phyloP scores from a whole-genome alignment of 2,329 filamentous ascomycete species.

The Akanthomyces lecanii region DNA sequence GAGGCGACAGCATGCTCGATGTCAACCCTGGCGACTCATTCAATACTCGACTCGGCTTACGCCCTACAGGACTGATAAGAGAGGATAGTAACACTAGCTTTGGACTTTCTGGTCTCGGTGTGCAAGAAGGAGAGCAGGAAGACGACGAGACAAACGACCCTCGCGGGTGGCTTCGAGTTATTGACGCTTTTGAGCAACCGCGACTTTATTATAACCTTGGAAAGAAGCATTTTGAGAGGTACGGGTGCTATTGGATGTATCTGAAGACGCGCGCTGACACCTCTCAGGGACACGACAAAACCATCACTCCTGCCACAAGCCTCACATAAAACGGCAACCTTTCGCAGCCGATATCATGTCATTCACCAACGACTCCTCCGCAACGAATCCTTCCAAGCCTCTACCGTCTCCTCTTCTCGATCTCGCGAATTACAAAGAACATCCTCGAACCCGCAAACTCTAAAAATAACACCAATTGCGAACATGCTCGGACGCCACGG shows the following conservation, averaged over 20 bases:
- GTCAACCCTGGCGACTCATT: slow-evolving; percentile 47
- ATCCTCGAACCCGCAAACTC: slow-evolving; percentile 61
- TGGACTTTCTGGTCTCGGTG: slow-evolving; percentile 49
- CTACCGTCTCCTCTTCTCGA: slow-evolving; percentile 62
- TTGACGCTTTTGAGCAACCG: slow-evolving; percentile 83
- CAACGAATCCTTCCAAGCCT: slow-evolving; percentile 88
- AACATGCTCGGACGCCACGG: slow-evolving; percentile 75
- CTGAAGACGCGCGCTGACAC: slow-evolving; percentile 19
- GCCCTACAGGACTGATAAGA: slow-evolving; percentile 42
- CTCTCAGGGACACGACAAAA: slow-evolving; percentile 52
- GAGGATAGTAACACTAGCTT: slow-evolving; percentile 66
- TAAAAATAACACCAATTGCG: slow-evolving; percentile 84
- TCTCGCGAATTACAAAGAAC: slow-evolving; percentile 53
- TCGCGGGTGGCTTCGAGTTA: slow-evolving; percentile 76
- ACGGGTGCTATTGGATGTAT: background rate
- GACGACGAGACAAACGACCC: slow-evolving; percentile 63
- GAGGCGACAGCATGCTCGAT: slow-evolving; percentile 61
- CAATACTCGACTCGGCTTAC: slow-evolving; percentile 53
- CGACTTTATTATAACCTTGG: slow-evolving; percentile 68
- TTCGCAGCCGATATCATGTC: slow-evolving; percentile 86
- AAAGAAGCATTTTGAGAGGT: slow-evolving; percentile 91
- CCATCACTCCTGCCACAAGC: slow-evolving; percentile 71
- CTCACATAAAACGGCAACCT: slow-evolving; percentile 77
- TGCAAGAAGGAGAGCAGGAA: slow-evolving; percentile 53
- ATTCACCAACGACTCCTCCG: slow-evolving; percentile 88